Percentiles rank a stretch among this genome's conserved stretches.
Evolutionary conservation across 2,329 filamentous ascomycete genomes (phyloP).

Genomic region (Diaporthe humulicola): DNA sequence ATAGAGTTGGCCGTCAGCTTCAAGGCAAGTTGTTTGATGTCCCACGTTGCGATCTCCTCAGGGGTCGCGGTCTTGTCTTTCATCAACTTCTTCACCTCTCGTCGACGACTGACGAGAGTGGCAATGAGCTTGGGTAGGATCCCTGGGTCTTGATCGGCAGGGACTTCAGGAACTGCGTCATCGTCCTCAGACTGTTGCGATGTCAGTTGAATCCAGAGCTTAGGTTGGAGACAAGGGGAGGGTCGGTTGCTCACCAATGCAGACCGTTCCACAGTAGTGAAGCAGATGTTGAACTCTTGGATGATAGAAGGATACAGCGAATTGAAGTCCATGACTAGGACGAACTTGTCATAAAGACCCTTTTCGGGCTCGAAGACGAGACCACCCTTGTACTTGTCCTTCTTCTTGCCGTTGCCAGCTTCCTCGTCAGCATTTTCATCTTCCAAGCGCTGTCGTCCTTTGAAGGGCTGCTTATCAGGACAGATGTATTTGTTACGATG

Average conservation of each 20-base stretch:
- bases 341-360: slow-evolving; percentile 97
- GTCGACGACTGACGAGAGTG: slow-evolving; percentile 88
- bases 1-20: slow-evolving; percentile 99
- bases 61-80: slow-evolving; percentile 89
- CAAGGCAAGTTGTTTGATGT: slow-evolving; percentile 96
- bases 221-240: neutral
- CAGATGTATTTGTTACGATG: slow-evolving; percentile 98
- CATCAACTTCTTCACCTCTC: slow-evolving; percentile 96
- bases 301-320: slow-evolving; percentile 98
- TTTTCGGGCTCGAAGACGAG: slow-evolving; percentile 98
- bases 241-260: slow-evolving; percentile 68
- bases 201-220: slow-evolving; percentile 46
- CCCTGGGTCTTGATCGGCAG: slow-evolving; percentile 81
- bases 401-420: slow-evolving; percentile 86
- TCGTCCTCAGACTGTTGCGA: slow-evolving; percentile 77
- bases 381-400: slow-evolving; percentile 99
- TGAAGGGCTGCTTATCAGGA: slow-evolving; percentile 91
- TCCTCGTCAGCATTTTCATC: slow-evolving; percentile 80
- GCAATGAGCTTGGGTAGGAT: slow-evolving; percentile 92
- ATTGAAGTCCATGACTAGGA: slow-evolving; percentile 99
- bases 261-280: slow-evolving; percentile 91
- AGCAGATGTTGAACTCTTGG: slow-evolving; percentile 99
- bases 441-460: slow-evolving; percentile 78
- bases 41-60: slow-evolving; percentile 93
- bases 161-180: slow-evolving; percentile 90